Conservation (phyloP, 2,329 filamentous ascomycete species). For the Colletotrichum eleusines region DNA sequence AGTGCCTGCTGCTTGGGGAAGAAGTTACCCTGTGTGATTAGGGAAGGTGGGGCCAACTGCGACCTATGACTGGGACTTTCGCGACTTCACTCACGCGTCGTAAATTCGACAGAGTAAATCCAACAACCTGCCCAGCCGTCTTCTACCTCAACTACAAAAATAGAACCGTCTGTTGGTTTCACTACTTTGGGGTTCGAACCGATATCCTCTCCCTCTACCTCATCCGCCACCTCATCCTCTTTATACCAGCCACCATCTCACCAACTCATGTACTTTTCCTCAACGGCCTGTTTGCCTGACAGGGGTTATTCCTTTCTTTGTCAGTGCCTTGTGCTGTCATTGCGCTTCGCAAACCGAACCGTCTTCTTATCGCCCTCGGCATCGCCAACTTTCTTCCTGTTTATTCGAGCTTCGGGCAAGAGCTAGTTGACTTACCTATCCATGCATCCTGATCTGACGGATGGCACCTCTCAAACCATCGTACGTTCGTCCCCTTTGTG, state of each 20-base stretch:
- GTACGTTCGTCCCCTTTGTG: not conserved
- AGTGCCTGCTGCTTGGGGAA: not conserved
- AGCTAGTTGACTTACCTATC: not conserved
- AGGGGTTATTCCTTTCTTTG: not conserved
- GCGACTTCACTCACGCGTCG: constrained; percentile 19
- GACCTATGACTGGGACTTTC: not conserved
- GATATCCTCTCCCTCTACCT: not conserved
- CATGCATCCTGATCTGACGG: constrained; percentile 1
- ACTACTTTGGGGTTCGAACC: not conserved
- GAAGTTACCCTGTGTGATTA: constrained; percentile 3
- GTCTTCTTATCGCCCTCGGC: not conserved
- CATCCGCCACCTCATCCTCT: not conserved
- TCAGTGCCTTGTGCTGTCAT: not conserved
- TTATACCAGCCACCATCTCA: not conserved
- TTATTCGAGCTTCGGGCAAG: not conserved
- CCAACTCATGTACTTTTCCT: not conserved
- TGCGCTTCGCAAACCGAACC: not conserved
- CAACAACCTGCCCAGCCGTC: not conserved
- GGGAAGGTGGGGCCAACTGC: constrained; percentile 12
- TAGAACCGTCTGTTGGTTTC: too few relatives aligned
- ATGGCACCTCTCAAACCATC: not conserved
- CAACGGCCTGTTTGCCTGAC: not conserved
- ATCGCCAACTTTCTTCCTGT: not conserved
- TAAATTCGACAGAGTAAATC: not conserved
- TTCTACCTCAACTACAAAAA: not conserved